Evolutionary conservation across 2,329 filamentous ascomycete species (phyloP).

Genomic region (Xylaria sp.): DNA sequence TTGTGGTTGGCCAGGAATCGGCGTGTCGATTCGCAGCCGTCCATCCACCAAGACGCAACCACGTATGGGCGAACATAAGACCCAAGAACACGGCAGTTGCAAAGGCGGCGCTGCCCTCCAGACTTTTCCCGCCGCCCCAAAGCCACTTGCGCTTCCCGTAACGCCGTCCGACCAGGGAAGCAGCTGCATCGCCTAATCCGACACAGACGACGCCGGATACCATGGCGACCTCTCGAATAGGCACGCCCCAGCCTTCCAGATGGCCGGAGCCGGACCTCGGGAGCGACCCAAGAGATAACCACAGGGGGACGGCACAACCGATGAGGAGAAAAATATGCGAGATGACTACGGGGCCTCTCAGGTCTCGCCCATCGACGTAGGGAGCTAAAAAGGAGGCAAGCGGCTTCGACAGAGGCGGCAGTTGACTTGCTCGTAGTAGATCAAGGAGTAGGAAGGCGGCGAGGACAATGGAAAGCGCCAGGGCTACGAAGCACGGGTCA

Average conservation of each 20-base stretch:
- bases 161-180: slow-evolving; percentile 84
- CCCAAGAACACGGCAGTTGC: slow-evolving; percentile 78
- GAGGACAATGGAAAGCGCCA: slow-evolving; percentile 80
- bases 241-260: slow-evolving; percentile 76
- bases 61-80: slow-evolving; percentile 70
- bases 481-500: slow-evolving; percentile 80
- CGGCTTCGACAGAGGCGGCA: slow-evolving; percentile 86
- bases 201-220: slow-evolving; percentile 92
- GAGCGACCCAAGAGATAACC: slow-evolving; percentile 80
- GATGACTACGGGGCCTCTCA: slow-evolving; percentile 91
- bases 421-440: slow-evolving; percentile 84
- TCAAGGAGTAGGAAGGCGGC: slow-evolving; percentile 88
- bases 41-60: slow-evolving; percentile 80
- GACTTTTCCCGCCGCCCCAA: slow-evolving; percentile 94
- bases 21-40: slow-evolving; percentile 69
- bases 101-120: slow-evolving; percentile 88
- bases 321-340: slow-evolving; percentile 96
- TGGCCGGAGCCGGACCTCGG: slow-evolving; percentile 60
- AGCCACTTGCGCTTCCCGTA: slow-evolving; percentile 91
- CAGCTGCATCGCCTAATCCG: slow-evolving; percentile 91
- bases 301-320: slow-evolving; percentile 92
- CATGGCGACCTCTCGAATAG: slow-evolving; percentile 81
- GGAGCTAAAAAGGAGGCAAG: slow-evolving; percentile 87
- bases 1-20: slow-evolving; percentile 68
- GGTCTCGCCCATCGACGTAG: slow-evolving; percentile 91